These are phyloP conservation scores for Crithidia expoeki DNA, from an alignment of 208 protist genomes.

Conservation along the genomic window DNA sequence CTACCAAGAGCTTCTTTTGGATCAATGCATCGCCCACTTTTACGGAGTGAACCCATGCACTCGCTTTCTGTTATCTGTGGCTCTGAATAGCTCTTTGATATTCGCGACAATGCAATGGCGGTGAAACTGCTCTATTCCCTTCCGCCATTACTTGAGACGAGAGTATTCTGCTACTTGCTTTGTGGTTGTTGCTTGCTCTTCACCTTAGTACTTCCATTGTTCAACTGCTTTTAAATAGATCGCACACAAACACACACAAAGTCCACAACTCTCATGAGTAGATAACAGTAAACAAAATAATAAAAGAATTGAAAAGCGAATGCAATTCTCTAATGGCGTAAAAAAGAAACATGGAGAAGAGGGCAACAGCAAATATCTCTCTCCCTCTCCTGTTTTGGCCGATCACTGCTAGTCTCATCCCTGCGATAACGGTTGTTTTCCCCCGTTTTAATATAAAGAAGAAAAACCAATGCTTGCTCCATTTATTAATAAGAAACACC, in stretches of 20 bases:
- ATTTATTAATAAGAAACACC: neutral
- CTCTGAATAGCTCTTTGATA: too few relatives aligned
- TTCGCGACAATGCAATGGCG: too few relatives aligned
- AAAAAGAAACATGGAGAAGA: neutral
- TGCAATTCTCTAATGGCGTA: neutral
- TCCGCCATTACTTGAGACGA: conserved; percentile 9
- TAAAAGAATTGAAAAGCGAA: neutral
- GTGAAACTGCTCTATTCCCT: conserved; percentile 13
- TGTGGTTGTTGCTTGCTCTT: neutral
- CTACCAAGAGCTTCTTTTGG: too few relatives aligned
- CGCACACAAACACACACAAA: neutral
- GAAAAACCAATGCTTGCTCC: too few relatives aligned
- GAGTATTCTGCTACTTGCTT: neutral
- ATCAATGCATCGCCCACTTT: too few relatives aligned
- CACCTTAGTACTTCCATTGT: neutral
- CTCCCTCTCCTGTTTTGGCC: neutral
- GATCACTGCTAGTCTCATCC: neutral
- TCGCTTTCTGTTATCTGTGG: too few relatives aligned
- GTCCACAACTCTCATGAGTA: neutral
- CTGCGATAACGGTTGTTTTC: neutral
- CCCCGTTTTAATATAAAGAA: neutral
- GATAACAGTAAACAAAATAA: neutral
- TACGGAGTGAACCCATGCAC: too few relatives aligned
- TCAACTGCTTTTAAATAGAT: conserved; percentile 1
- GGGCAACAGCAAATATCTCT: neutral